Evolutionary conservation across 225 moss, liverwort and hornwort genomes (phyloP).

Genomic region (Physcomitrellopsis africana): DNA sequence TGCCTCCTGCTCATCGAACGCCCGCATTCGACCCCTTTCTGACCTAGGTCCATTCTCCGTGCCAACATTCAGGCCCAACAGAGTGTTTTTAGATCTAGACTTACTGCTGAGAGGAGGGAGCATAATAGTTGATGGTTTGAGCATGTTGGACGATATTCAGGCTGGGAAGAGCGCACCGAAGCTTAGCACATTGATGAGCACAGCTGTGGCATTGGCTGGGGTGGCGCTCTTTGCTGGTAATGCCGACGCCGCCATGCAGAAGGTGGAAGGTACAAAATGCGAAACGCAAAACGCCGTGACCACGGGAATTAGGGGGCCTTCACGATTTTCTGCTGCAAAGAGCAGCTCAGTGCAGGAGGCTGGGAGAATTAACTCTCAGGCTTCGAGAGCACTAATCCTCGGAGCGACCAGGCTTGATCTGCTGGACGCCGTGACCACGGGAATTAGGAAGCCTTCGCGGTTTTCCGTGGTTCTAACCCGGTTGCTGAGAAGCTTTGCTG

Average conservation of each 20-base stretch:
- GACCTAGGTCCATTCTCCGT: conserved; percentile 30
- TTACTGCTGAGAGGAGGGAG: neutral
- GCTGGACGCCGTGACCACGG: too few species aligned
- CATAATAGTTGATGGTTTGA: neutral
- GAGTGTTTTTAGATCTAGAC: neutral
- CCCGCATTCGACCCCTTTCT: conserved; percentile 32
- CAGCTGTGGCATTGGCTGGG: conserved; percentile 49
- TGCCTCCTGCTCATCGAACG: conserved; percentile 50
- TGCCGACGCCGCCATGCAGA: conserved; percentile 54
- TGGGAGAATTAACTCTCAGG: conserved; percentile 46
- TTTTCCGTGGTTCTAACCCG: neutral
- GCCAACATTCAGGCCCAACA: conserved; percentile 45
- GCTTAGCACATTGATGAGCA: conserved; percentile 34
- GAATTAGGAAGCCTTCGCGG: neutral
- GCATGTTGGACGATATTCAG: conserved; percentile 15
- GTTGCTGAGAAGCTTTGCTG: neutral
- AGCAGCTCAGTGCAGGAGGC: conserved; percentile 50
- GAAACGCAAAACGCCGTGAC: too few species aligned
- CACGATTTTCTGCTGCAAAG: conserved; percentile 41
- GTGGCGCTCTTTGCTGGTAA: conserved; percentile 33
- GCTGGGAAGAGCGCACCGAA: conserved; percentile 25
- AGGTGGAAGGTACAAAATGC: too few species aligned
- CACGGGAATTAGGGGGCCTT: too few species aligned
- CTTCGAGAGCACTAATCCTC: conserved; percentile 58
- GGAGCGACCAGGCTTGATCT: conserved; percentile 55